Base-by-base conservation (phyloP, 176 grass and related monocot genomes). In the Microstegium vimineum region DNA sequence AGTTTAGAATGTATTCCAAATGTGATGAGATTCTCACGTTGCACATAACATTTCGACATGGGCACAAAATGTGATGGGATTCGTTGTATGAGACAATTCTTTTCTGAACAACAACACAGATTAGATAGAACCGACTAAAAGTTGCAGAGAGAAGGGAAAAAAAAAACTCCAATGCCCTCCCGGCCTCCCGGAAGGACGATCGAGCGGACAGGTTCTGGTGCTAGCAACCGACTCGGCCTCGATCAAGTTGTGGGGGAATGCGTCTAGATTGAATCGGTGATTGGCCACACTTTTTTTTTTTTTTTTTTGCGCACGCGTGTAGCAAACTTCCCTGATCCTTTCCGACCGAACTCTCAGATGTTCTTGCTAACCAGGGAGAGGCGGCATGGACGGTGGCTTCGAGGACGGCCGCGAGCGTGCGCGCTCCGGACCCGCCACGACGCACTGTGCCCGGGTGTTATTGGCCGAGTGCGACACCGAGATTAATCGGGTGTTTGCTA, bases 351-450 rank as follows among this genome's bases (percentile, higher is more conserved):
- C 10, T 25, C 22, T 20, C 35, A 25, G 41, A 41, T 14, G 41
- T 33, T 6, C 6, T 36, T 37, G 8, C 16, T 22, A 25, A 25
- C 11, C 22, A 16, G 43, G 45, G 8, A 22, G 51, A 12, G 7
- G 15, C 27, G 45, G 27, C 71, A 73, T 51, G 66, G 91, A 91
- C 38, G 91, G 74, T 20, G 94, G 84, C 64, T 38, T 38, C 37
- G 37, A 38, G 37, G 8, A 10, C 37, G 37, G 37, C 37, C 78
- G 88, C 27, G 78, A 90, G 74, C 89, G 87, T 1, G 38, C 84
- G 7, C 64, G 69, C 16, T n/a, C n/a, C 82, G 86, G 84, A 83
- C 89, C n/a, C 82, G 77, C 46, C 91, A 94, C 37, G 91, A 91
- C 60, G 63, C 79, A 27, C 61, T 90, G 49, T 87, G 89, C 65